A percentile compares a stretch with the other conserved stretches of the same genome.
These are phyloP conservation scores for Lasiodiplodia sp. DNA, from an alignment of 2,329 filamentous ascomycete genomes.

Conservation along the genomic window DNA sequence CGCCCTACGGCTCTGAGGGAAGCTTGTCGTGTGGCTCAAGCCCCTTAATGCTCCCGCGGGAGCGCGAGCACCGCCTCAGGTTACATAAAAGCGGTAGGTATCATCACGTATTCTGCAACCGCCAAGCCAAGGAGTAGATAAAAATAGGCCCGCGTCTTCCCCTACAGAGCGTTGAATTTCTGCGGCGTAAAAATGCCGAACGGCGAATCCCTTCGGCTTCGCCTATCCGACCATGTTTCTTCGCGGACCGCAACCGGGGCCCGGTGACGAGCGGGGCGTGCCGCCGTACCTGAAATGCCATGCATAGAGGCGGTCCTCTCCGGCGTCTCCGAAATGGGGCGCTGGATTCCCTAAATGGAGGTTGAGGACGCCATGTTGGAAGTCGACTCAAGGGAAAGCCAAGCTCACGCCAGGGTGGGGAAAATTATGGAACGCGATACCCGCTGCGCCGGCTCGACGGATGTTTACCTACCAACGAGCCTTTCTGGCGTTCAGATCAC, in stretches of 20 bases:
- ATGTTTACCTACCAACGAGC: background rate
- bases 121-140: slow-evolving; percentile 12
- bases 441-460: background rate
- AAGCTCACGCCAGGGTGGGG: slow-evolving; percentile 14
- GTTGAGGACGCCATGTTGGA: background rate
- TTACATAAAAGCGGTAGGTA: slow-evolving; percentile 23
- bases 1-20: background rate
- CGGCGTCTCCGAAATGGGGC: slow-evolving; percentile 19
- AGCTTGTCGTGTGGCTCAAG: slow-evolving; percentile 25
- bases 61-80: slow-evolving; percentile 12
- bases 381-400: background rate
- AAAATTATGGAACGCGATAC: slow-evolving; percentile 5
- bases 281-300: background rate
- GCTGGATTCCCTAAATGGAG: background rate
- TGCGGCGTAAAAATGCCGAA: slow-evolving; percentile 18
- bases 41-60: slow-evolving; percentile 14
- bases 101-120: slow-evolving; percentile 26
- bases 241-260: slow-evolving; percentile 1
- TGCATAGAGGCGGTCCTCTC: background rate
- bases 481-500: background rate
- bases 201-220: slow-evolving; percentile 3
- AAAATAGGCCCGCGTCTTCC: slow-evolving; percentile 14
- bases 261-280: slow-evolving; percentile 16
- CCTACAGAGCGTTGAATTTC: slow-evolving; percentile 9
- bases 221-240: background rate